Conservation (phyloP, 768 basidiomycete species). For the Porphyrellus cyaneotinctus region DNA sequence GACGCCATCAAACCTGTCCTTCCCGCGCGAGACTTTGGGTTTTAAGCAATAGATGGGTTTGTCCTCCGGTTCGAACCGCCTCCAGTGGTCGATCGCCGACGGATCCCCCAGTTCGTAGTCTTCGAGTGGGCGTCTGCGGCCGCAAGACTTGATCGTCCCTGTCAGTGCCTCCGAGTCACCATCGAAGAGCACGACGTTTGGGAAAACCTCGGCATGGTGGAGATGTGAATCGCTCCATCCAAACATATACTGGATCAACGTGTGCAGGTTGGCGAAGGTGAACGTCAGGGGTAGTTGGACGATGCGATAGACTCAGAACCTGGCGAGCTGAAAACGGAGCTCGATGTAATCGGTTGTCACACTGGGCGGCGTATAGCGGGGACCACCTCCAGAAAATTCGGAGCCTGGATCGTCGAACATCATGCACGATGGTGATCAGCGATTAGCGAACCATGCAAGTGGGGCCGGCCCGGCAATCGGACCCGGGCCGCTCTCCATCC, state of each 20-base stretch:
- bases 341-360: conserved; percentile 21
- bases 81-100: conserved; percentile 10
- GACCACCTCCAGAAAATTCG: not conserved
- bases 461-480: no score
- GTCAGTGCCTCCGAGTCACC: not conserved
- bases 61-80: conserved; percentile 10
- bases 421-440: not conserved
- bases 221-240: conserved; percentile 28
- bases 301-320: conserved; percentile 26
- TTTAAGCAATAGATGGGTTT: conserved; percentile 19
- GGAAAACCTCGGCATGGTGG: conserved; percentile 21
- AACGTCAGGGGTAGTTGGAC: conserved; percentile 24
- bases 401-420: conserved; percentile 8
- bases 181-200: conserved; percentile 21
- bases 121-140: conserved; percentile 17
- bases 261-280: conserved; percentile 31
- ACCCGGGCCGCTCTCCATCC: not conserved
- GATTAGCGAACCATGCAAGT: no score
- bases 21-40: conserved; percentile 7
- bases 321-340: conserved; percentile 30
- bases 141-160: conserved; percentile 22
- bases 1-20: conserved; percentile 1
- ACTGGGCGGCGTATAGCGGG: conserved; percentile 11
- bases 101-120: conserved; percentile 12
- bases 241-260: conserved; percentile 29